Evolutionary conservation across 2,329 filamentous ascomycete genomes (phyloP).

Genomic region (Sclerotinia spermophila): DNA sequence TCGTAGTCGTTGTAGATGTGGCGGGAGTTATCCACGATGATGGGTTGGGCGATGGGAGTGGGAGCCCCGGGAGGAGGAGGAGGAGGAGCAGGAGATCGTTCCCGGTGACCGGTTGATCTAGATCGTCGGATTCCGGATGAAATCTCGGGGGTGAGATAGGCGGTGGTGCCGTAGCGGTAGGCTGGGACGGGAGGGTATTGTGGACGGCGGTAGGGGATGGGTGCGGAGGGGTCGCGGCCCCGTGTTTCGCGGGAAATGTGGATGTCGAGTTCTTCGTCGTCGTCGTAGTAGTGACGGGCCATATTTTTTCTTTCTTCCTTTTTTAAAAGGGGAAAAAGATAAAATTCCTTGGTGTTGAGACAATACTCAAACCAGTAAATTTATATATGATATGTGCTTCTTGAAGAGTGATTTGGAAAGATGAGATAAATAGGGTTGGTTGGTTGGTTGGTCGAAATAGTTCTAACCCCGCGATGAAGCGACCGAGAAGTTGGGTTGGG

Average conservation of each 20-base stretch:
- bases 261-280: constrained; percentile 56
- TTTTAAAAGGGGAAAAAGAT: not conserved
- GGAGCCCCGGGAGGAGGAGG: constrained; percentile 20
- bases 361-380: not conserved
- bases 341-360: not conserved
- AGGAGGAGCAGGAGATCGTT: constrained; percentile 5
- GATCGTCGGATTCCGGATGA: constrained; percentile 24
- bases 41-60: constrained; percentile 37
- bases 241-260: constrained; percentile 37
- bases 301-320: constrained; percentile 36
- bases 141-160: constrained; percentile 29
- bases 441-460: not conserved
- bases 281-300: constrained; percentile 42
- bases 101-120: constrained; percentile 22
- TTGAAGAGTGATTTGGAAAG: not conserved
- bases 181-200: constrained; percentile 26
- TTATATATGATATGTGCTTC: not conserved
- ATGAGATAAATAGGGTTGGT: not conserved
- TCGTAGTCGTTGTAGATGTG: constrained; percentile 8
- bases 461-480: constrained; percentile 7
- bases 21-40: constrained; percentile 54
- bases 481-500: constrained; percentile 6
- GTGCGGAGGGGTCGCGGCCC: constrained; percentile 40
- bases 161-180: constrained; percentile 16
- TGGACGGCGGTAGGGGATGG: constrained; percentile 28